Evolutionary conservation across 2,329 filamentous ascomycete genomes (phyloP).

Genomic region (Torrubiella hemipterigena): DNA sequence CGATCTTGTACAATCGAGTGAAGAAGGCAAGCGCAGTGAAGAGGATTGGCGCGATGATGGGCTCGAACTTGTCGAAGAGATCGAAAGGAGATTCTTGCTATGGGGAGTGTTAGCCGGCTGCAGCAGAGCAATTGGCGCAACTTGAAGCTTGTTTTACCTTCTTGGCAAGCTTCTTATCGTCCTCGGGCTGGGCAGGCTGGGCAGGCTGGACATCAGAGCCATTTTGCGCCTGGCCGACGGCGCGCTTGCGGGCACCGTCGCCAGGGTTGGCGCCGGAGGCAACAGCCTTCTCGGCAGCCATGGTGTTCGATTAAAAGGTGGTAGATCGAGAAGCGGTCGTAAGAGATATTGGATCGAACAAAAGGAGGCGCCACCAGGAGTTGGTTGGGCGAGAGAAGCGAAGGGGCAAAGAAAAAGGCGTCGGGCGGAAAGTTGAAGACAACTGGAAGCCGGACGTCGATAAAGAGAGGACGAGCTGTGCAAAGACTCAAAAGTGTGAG

Average conservation of each 20-base stretch:
- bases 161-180: constrained; percentile 46
- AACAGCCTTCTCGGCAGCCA: constrained; percentile 43
- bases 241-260: constrained; percentile 44
- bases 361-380: constrained; percentile 4
- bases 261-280: constrained; percentile 48
- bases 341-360: not conserved
- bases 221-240: constrained; percentile 24
- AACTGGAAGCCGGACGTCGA: constrained; percentile 10
- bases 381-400: constrained; percentile 8
- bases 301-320: constrained; percentile 14
- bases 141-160: constrained; percentile 30
- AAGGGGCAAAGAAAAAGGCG: constrained; percentile 5
- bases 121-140: not conserved
- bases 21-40: constrained; percentile 52
- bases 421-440: constrained; percentile 1
- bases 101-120: constrained; percentile 12
- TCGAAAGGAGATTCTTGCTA: constrained; percentile 46
- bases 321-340: constrained; percentile 1
- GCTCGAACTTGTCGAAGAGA: constrained; percentile 52
- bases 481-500: constrained; percentile 3
- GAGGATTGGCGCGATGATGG: constrained; percentile 47
- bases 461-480: not conserved
- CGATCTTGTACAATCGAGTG: constrained; percentile 59
- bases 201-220: constrained; percentile 20
- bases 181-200: constrained; percentile 37